Percentiles rank a stretch among this genome's conserved stretches.
Conservation (phyloP, 768 basidiomycete species). For the Candolleomyces efflorescens region DNA sequence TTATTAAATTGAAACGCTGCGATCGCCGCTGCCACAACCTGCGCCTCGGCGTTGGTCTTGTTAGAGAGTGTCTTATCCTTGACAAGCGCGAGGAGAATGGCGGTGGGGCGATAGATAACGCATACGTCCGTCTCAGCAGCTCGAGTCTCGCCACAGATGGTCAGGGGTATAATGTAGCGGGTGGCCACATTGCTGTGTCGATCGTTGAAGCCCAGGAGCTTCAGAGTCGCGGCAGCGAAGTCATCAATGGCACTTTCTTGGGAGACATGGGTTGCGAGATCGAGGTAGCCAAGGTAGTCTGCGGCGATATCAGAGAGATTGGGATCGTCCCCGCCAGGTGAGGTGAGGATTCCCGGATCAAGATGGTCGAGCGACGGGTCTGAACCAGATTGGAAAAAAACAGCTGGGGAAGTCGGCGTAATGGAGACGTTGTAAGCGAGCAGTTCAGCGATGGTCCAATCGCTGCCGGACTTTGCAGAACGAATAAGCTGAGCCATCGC, state of each 20-base stretch:
- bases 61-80: slow-evolving; percentile 19
- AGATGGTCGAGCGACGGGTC: not conserved
- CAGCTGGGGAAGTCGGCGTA: not conserved
- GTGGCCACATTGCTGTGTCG: slow-evolving; percentile 5
- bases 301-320: slow-evolving; percentile 15
- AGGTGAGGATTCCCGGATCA: not conserved
- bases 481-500: slow-evolving; percentile 1
- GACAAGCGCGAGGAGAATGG: slow-evolving; percentile 23
- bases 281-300: slow-evolving; percentile 19
- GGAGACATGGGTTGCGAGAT: slow-evolving; percentile 15
- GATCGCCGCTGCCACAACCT: slow-evolving; percentile 26
- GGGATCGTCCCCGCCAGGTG: slow-evolving; percentile 10
- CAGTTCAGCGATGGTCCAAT: slow-evolving; percentile 1
- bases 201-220: slow-evolving; percentile 6
- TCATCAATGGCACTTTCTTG: slow-evolving; percentile 15
- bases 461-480: not conserved
- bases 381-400: not conserved
- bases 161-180: slow-evolving; percentile 21
- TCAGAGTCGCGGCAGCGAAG: slow-evolving; percentile 7
- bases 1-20: slow-evolving; percentile 30
- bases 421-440: not conserved
- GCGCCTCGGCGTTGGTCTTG: slow-evolving; percentile 15
- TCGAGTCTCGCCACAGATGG: slow-evolving; percentile 22
- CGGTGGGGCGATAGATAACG: slow-evolving; percentile 16
- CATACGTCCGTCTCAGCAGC: slow-evolving; percentile 24